These are phyloP conservation scores for Fomitopsis pinicola DNA, from an alignment of 1,284 basidiomycete species.

Conservation along the genomic window DNA sequence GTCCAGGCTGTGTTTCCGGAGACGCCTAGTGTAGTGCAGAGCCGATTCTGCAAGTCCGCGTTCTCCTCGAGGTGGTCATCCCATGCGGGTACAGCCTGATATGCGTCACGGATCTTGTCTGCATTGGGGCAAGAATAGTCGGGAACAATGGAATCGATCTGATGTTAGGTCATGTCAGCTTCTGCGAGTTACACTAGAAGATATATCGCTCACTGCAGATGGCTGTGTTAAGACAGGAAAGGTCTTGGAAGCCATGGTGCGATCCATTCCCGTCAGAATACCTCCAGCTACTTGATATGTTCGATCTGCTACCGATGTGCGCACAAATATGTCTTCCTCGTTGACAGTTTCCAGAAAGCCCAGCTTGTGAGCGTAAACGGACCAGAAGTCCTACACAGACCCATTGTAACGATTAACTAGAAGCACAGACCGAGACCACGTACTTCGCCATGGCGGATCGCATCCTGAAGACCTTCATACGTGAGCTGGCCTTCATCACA, in stretches of 20 bases:
- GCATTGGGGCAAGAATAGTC: constrained; percentile 45
- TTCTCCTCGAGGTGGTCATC: constrained; percentile 43
- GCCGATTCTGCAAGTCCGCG: constrained; percentile 33
- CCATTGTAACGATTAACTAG: background rate
- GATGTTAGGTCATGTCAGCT: background rate
- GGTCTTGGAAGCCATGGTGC: constrained; percentile 25
- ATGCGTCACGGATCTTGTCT: constrained; percentile 36
- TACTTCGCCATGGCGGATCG: constrained; percentile 45
- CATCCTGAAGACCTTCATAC: constrained; percentile 42
- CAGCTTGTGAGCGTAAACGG: constrained; percentile 40
- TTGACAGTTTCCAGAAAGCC: constrained; percentile 39
- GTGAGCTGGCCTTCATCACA: constrained; percentile 54
- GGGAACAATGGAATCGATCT: constrained; percentile 51
- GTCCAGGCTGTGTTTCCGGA: constrained; percentile 40
- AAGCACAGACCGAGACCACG: background rate
- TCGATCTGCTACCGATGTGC: constrained; percentile 41
- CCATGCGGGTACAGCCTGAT: constrained; percentile 47
- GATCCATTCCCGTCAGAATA: constrained; percentile 47
- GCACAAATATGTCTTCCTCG: constrained; percentile 37
- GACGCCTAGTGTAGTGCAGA: constrained; percentile 44
- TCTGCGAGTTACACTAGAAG: background rate
- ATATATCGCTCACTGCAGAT: constrained; percentile 10
- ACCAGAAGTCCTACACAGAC: constrained; percentile 42
- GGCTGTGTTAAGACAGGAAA: constrained; percentile 45
- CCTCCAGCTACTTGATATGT: constrained; percentile 51